Conservation (phyloP, 1,284 basidiomycete genomes). For the Leccinum colubrinum region DNA sequence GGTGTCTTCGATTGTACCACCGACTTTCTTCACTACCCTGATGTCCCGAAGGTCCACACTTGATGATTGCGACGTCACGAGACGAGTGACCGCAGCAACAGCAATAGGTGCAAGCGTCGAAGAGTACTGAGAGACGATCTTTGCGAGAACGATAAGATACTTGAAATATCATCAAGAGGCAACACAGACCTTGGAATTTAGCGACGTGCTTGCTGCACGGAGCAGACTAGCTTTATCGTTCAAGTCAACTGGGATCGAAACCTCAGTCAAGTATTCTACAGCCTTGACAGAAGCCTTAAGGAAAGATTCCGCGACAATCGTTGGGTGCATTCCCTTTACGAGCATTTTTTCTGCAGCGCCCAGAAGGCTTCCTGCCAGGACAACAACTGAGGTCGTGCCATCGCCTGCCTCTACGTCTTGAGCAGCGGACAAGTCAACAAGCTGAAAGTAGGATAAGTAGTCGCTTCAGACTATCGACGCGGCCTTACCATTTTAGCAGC, state of each 20-base stretch:
- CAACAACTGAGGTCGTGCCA: slow-evolving; percentile 98
- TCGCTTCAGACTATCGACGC: slow-evolving; percentile 11
- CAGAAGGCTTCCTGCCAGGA: slow-evolving; percentile 91
- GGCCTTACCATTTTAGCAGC: slow-evolving; percentile 90
- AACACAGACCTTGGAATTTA: slow-evolving; percentile 87
- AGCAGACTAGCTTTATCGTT: slow-evolving; percentile 86
- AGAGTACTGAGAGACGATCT: slow-evolving; percentile 99
- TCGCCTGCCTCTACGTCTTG: slow-evolving; percentile 99
- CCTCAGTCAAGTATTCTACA: slow-evolving; percentile 92
- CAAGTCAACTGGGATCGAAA: slow-evolving; percentile 92
- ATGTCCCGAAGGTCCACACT: slow-evolving; percentile 98
- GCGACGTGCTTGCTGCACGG: slow-evolving; percentile 91
- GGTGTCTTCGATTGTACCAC: slow-evolving; percentile 99
- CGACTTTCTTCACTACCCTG: slow-evolving; percentile 97
- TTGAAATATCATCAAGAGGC: neutral
- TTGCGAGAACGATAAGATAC: slow-evolving; percentile 13
- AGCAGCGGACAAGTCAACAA: slow-evolving; percentile 96
- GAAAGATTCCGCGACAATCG: slow-evolving; percentile 96
- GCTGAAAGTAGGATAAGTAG: slow-evolving; percentile 41
- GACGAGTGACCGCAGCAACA: slow-evolving; percentile 91
- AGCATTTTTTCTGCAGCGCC: slow-evolving; percentile 97
- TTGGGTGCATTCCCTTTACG: slow-evolving; percentile 96
- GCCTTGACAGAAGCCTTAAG: slow-evolving; percentile 90
- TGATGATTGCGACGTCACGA: slow-evolving; percentile 82
- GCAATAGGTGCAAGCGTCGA: slow-evolving; percentile 97